Conservation (phyloP, 495 filamentous ascomycete species). For the Penicillium angulare region DNA sequence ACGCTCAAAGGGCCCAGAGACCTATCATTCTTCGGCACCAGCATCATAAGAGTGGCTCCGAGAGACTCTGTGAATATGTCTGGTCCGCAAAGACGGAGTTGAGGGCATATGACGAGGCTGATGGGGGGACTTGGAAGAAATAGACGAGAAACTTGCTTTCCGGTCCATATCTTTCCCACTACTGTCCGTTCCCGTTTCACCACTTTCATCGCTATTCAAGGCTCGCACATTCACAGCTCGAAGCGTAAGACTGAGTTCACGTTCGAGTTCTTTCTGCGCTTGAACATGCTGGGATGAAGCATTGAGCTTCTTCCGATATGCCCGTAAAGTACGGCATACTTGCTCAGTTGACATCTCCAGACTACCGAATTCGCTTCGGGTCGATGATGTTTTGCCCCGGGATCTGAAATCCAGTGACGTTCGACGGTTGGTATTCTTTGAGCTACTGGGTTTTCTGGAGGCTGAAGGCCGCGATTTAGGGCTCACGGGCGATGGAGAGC, state of each 20-base stretch:
- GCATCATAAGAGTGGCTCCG: conserved; percentile 3
- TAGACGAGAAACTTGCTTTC: conserved; percentile 19
- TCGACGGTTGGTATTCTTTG: conserved; percentile 34
- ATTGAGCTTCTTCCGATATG: conserved; percentile 79
- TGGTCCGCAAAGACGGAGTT: conserved; percentile 33
- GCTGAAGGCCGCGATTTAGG: conserved; percentile 26
- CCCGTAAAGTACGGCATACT: conserved; percentile 71
- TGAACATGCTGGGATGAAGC: conserved; percentile 63
- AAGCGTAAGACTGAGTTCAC: conserved; percentile 74
- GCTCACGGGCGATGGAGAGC: conserved; percentile 48
- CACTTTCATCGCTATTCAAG: conserved; percentile 25
- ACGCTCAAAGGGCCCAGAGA: background rate
- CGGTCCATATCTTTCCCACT: conserved; percentile 45
- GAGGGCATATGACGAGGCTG: conserved; percentile 37
- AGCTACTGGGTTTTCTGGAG: conserved; percentile 17
- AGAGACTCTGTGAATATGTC: background rate
- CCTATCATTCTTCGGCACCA: background rate
- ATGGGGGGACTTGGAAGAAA: conserved; percentile 20
- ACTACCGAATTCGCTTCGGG: conserved; percentile 56
- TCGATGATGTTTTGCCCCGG: conserved; percentile 53
- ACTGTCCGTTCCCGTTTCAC: conserved; percentile 44
- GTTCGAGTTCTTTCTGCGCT: conserved; percentile 69
- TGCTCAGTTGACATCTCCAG: conserved; percentile 77
- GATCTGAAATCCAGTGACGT: conserved; percentile 59
- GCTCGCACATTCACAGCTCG: conserved; percentile 60